phyloP scores from a whole-genome alignment of 345 rosid genomes.

The Eucalyptus erythrocorys region DNA sequence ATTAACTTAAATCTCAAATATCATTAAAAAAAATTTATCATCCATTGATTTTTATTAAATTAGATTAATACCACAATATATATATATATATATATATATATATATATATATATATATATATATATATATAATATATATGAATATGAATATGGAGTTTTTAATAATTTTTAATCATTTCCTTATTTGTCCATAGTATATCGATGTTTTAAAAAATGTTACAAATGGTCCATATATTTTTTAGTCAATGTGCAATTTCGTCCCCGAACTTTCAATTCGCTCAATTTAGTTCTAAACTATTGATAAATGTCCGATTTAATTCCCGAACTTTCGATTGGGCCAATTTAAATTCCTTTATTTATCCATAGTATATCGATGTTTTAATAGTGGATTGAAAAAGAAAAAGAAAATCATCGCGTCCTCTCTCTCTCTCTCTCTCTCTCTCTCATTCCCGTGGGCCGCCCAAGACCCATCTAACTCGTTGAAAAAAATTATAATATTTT shows the following conservation, averaged over 20 bases:
- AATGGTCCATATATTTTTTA: no score
- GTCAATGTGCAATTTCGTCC: no score
- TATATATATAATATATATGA: no score
- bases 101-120: accelerated
- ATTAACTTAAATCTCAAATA: no score
- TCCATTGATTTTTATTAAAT: no score
- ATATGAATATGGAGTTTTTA: accelerated
- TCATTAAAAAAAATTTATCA: no score
- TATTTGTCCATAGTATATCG: not conserved
- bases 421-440: not conserved
- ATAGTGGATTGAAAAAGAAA: not conserved
- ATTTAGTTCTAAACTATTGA: no score
- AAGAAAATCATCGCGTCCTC: not conserved
- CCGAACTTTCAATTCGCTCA: no score
- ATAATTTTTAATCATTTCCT: not conserved
- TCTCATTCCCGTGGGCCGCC: not conserved
- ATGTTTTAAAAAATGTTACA: no score
- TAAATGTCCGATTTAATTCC: no score
- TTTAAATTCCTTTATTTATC: not conserved
- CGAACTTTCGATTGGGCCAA: no score
- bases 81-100: no score
- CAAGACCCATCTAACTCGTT: not conserved
- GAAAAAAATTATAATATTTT: not conserved
- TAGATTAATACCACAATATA: accelerated
- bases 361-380: not conserved